Percentiles rank a stretch among this genome's conserved stretches.
Evolutionary conservation across 371 early-diverging fungal species (phyloP).

Genomic region (Syncephalastrum racemosum): DNA sequence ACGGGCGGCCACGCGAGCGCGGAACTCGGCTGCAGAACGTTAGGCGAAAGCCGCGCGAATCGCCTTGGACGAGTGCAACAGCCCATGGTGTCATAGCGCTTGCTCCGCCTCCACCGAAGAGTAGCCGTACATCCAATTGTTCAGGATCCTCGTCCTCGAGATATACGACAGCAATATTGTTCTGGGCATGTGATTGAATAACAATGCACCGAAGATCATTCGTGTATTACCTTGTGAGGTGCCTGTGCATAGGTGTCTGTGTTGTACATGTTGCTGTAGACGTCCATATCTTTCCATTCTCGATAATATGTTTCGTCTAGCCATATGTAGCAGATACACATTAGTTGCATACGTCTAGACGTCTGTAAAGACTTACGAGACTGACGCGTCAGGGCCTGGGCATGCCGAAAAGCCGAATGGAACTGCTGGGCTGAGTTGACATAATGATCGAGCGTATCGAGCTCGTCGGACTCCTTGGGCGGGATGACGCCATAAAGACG

Average conservation of each 20-base stretch:
- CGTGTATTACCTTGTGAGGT: constrained; percentile 27
- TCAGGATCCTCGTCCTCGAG: constrained; percentile 30
- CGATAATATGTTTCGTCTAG: constrained; percentile 23
- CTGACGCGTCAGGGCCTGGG: constrained; percentile 26
- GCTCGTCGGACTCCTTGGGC: constrained; percentile 7
- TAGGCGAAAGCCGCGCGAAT: constrained; percentile 39
- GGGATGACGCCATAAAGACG: constrained; percentile 28
- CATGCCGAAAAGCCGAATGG: constrained; percentile 17
- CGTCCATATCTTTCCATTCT: constrained; percentile 27
- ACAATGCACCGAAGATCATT: constrained; percentile 4
- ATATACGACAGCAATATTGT: constrained; percentile 46
- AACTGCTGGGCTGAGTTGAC: constrained; percentile 18
- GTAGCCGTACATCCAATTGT: constrained; percentile 9
- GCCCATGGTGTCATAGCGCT: constrained; percentile 34
- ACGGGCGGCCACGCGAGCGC: neutral
- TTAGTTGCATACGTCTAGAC: neutral
- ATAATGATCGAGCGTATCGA: constrained; percentile 5
- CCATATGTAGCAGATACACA: neutral
- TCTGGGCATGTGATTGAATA: constrained; percentile 17
- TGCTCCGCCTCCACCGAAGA: constrained; percentile 3
- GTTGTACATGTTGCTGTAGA: constrained; percentile 28
- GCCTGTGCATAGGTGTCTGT: constrained; percentile 25
- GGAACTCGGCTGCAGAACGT: constrained; percentile 22
- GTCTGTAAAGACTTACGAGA: neutral
- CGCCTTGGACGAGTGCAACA: constrained; percentile 36